Evolutionary conservation across 2,329 filamentous ascomycete species (phyloP).

Genomic region (Sphaceloma murrayae): DNA sequence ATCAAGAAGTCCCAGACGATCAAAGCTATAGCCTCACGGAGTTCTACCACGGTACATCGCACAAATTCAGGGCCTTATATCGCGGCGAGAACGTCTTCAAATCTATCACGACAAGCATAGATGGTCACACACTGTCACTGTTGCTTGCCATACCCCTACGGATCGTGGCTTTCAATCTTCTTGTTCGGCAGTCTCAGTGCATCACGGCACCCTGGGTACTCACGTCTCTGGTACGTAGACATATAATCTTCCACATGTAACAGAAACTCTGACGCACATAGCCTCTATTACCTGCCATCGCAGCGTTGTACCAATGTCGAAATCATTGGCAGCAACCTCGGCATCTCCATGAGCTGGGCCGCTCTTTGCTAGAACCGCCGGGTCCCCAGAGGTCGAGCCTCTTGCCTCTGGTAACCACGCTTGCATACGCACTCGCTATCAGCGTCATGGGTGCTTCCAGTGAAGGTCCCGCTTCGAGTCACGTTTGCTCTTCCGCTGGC

Average conservation of each 20-base stretch:
- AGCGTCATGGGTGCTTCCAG: not conserved
- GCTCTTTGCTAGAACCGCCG: too few relatives aligned
- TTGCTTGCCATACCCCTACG: not conserved
- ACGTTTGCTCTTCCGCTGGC: not conserved
- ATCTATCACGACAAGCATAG: too few relatives aligned
- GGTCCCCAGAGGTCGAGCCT: too few relatives aligned
- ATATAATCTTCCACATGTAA: not conserved
- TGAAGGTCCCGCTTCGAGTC: not conserved
- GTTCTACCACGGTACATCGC: too few relatives aligned
- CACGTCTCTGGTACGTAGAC: constrained; percentile 3
- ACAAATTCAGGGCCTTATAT: not conserved
- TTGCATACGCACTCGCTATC: not conserved
- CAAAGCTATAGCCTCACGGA: too few relatives aligned
- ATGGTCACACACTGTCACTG: not conserved
- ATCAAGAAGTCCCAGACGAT: too few relatives aligned
- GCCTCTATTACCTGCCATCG: not conserved
- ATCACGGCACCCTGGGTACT: not conserved
- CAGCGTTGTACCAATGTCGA: not conserved
- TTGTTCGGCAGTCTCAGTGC: constrained; percentile 1
- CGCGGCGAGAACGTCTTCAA: not conserved
- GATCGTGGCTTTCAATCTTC: not conserved
- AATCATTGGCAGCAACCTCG: too few relatives aligned
- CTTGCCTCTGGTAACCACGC: not conserved
- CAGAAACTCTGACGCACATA: not conserved
- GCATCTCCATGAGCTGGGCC: too few relatives aligned